These are phyloP conservation scores for Obba rivulosa DNA, from an alignment of 768 basidiomycete species.

Conservation along the genomic window DNA sequence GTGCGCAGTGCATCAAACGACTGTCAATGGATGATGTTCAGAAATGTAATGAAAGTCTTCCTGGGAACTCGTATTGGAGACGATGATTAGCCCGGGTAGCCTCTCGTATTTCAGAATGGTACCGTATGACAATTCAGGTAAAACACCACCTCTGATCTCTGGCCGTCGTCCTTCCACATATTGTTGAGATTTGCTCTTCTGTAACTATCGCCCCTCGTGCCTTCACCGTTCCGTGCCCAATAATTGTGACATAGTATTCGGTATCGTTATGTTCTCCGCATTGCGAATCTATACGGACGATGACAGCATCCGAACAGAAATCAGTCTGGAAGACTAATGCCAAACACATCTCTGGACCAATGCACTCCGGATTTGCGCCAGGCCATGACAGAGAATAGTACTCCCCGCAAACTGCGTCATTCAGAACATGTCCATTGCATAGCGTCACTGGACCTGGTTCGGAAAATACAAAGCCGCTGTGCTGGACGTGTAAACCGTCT, in stretches of 20 bases:
- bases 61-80: no score
- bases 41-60: no score
- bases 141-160: neutral
- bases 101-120: no score
- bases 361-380: neutral
- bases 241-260: neutral
- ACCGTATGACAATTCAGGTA: neutral
- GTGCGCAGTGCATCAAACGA: no score
- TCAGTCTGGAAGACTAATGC: neutral
- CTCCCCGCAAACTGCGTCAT: neutral
- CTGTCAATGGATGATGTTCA: no score
- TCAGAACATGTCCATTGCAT: neutral
- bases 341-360: neutral
- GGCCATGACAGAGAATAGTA: neutral
- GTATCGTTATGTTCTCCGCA: neutral
- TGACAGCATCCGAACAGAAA: neutral
- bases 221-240: neutral
- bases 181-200: no score
- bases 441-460: neutral
- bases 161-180: neutral
- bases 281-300: neutral
- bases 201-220: neutral
- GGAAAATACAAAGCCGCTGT: neutral
- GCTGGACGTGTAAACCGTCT: neutral
- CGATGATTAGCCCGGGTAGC: no score